Conservation (phyloP, 1,284 basidiomycete genomes). For the Sanghuangporus sanghuang region DNA sequence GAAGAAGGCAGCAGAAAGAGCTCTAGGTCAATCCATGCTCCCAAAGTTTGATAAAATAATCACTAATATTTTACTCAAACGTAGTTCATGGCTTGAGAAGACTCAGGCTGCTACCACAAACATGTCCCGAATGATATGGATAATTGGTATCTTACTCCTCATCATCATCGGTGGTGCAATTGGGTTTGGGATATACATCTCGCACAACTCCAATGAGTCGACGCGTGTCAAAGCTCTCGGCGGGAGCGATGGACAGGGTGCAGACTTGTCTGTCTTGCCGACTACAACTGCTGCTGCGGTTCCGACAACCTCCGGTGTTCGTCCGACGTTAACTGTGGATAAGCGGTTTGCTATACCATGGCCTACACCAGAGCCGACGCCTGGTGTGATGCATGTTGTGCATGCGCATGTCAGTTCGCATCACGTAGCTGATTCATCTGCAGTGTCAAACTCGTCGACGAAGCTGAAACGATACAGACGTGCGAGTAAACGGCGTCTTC, state of each 20-base stretch:
- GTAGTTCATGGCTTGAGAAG: constrained; percentile 62
- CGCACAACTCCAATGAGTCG: constrained; percentile 41
- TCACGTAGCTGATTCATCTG: neutral
- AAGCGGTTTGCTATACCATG: constrained; percentile 12
- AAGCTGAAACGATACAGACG: neutral
- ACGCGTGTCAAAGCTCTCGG: constrained; percentile 57
- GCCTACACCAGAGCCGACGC: constrained; percentile 4
- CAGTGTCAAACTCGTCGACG: constrained; percentile 1
- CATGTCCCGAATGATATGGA: constrained; percentile 64
- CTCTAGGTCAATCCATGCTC: constrained; percentile 38
- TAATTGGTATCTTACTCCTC: constrained; percentile 55
- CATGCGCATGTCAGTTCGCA: neutral
- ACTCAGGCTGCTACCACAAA: constrained; percentile 46
- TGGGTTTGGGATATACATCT: constrained; percentile 54
- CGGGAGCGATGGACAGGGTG: constrained; percentile 51
- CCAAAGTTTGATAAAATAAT: neutral
- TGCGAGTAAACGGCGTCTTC: neutral
- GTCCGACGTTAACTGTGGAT: constrained; percentile 46
- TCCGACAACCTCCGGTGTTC: constrained; percentile 25
- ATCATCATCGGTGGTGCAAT: constrained; percentile 49
- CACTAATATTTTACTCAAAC: constrained; percentile 12
- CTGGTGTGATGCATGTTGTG: neutral
- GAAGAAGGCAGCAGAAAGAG: constrained; percentile 51
- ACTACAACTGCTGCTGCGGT: constrained; percentile 17
- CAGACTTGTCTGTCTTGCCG: constrained; percentile 19